Evolutionary conservation across 2,329 filamentous ascomycete genomes (phyloP), one percentile per base, ranked within the genome.

Genomic region (Arthrobotrys musiformis): DNA sequence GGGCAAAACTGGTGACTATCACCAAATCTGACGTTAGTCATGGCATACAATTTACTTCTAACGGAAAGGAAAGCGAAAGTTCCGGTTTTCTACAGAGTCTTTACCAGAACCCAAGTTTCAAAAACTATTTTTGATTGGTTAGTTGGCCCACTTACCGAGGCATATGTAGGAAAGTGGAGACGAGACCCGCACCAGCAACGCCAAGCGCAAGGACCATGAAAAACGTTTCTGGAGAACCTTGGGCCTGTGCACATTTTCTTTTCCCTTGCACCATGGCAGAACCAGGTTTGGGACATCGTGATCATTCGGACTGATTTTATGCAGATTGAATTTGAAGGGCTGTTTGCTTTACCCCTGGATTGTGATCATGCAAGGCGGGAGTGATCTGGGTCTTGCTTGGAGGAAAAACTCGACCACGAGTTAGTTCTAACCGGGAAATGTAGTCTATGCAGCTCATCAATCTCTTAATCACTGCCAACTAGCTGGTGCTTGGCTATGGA

Each of bases 81-180:
- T 60, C 58, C 60, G 69, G 50, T 48, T 50, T 44, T 9, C 26
- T 58, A 17, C 56, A 63, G 46, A 60, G 19, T 40, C 37, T 37
- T 19, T 7, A 28, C 26, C 30, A 62, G 33, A 17, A 7, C 17
- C 48, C 9, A 50, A 15, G 50, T 73, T 66, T 44, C 46, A 54
- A 70, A 70, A 19, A 9, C n/a, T 52, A 30, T 33, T 13, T 5
- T 42, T 61, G 28, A 28, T 8, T 54, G 28, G 30, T 7, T 22
- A 22, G 13, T 24, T 22, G 26, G 42, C 60, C 60, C 69, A 73
- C 58, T 64, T 64, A 66, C 60, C 60, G 58, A 64, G 69, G 69
- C 69, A 66, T 73, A 35, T 73, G 69, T 42, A 40, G 4, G 30
- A 48, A 48, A 48, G 68, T 70, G 68, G 68, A 64, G 68, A 70